A percentile compares a stretch with the other conserved stretches of the same genome.
These are phyloP conservation scores for Protoeuglena noctilucae DNA, from an alignment of 139 green algal species.

Conservation along the genomic window DNA sequence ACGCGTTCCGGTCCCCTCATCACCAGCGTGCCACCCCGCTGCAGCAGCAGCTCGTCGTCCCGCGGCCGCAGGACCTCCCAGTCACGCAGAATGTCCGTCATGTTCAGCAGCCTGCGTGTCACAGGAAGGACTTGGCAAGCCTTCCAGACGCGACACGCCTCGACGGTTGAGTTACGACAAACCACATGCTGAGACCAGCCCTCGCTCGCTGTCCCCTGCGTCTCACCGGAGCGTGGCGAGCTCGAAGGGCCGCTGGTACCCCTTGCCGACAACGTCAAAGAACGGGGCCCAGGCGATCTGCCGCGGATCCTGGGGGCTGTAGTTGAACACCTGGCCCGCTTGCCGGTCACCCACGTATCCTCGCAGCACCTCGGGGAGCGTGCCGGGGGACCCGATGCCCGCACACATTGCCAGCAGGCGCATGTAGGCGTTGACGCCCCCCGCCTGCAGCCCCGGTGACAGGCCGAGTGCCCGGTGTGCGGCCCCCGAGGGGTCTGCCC, in stretches of 20 bases:
- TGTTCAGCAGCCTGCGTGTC: conserved; percentile 16
- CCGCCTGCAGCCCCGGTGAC: conserved; percentile 1
- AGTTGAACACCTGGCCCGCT: conserved; percentile 8
- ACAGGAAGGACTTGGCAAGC: neutral
- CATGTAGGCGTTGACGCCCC: conserved; percentile 7
- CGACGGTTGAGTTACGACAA: neutral
- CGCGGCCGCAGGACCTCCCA: conserved; percentile 12
- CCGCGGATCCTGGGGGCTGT: conserved; percentile 5
- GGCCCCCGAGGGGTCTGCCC: neutral
- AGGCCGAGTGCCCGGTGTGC: conserved; percentile 6
- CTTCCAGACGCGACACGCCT: neutral
- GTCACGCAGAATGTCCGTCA: conserved; percentile 17
- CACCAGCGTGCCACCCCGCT: conserved; percentile 18
- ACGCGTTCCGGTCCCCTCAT: conserved; percentile 8
- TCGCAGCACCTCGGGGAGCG: conserved; percentile 15
- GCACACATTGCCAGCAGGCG: conserved; percentile 22
- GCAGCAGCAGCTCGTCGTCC: conserved; percentile 13
- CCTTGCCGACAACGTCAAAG: conserved; percentile 15
- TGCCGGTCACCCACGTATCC: conserved; percentile 16
- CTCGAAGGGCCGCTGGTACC: conserved; percentile 27
- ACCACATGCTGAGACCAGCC: neutral
- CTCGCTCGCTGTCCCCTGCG: neutral
- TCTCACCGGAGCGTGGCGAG: conserved; percentile 19
- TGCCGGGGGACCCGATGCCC: conserved; percentile 22
- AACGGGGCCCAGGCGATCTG: conserved; percentile 1